These are phyloP conservation scores for Trypanosoma grayi DNA, from an alignment of 208 protist genomes.

Conservation along the genomic window DNA sequence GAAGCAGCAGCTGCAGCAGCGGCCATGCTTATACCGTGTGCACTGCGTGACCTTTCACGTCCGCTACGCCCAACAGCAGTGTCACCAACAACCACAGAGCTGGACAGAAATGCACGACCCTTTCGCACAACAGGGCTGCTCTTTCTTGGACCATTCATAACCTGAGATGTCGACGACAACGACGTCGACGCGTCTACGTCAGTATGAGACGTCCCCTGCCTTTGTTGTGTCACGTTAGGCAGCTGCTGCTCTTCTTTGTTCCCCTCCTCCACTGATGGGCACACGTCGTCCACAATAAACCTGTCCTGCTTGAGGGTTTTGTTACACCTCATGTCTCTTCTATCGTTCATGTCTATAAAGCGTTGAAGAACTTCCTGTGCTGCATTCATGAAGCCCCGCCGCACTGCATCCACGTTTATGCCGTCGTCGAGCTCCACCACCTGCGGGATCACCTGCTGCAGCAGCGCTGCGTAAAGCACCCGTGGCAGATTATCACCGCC, in stretches of 20 bases:
- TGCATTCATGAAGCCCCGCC: constrained; percentile 18
- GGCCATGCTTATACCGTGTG: constrained; percentile 1
- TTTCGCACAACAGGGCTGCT: too few species aligned
- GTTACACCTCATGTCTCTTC: neutral
- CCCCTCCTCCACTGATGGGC: too few species aligned
- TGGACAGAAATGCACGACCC: neutral
- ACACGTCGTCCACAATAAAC: neutral
- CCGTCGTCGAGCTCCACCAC: constrained; percentile 28
- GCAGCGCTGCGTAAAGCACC: constrained; percentile 41
- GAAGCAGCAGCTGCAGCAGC: constrained; percentile 7
- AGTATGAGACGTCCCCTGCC: neutral
- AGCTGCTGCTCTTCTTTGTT: too few species aligned
- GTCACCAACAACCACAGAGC: neutral
- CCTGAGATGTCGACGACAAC: too few species aligned
- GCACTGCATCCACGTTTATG: constrained; percentile 16
- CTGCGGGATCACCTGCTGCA: constrained; percentile 40
- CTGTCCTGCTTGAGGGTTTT: neutral
- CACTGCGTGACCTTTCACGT: constrained; percentile 12
- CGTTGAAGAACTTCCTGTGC: constrained; percentile 26
- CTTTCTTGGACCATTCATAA: too few species aligned
- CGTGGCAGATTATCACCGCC: neutral
- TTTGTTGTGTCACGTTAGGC: too few species aligned
- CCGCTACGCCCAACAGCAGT: neutral
- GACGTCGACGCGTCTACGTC: too few species aligned
- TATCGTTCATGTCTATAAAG: constrained; percentile 17